phyloP scores from a whole-genome alignment of 768 basidiomycete genomes.

The Clavaria fumosa region DNA sequence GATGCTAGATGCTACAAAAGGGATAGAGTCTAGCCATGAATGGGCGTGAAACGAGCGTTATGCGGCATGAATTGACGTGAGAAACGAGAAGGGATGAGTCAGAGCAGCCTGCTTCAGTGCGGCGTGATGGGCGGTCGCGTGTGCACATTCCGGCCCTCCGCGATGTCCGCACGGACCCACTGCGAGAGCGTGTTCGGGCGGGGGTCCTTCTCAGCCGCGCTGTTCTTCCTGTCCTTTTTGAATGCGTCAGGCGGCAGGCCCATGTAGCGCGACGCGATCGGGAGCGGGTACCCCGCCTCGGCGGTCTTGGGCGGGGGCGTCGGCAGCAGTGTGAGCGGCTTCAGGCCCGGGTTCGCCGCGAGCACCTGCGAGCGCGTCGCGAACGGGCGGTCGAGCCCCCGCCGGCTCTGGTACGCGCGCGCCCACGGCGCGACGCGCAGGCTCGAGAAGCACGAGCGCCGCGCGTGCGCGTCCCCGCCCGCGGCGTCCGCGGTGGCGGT shows the following conservation, averaged over 20 bases:
- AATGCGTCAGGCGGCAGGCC: conserved; percentile 17
- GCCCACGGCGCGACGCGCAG: conserved; percentile 27
- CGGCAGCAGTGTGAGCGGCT: conserved; percentile 10
- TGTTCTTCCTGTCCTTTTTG: conserved; percentile 8
- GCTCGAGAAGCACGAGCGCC: conserved; percentile 18
- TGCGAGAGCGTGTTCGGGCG: conserved; percentile 29
- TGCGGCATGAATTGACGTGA: no score
- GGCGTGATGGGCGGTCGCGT: no score
- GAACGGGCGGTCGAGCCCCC: conserved; percentile 47
- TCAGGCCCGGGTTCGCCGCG: background rate
- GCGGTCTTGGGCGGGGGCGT: conserved; percentile 20
- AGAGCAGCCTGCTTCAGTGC: no score
- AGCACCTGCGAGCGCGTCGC: conserved; percentile 3
- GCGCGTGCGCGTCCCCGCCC: conserved; percentile 6
- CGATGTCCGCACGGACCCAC: conserved; percentile 35
- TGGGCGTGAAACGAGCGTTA: no score
- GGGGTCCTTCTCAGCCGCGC: conserved; percentile 31
- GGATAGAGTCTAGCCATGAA: no score
- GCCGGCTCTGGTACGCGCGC: conserved; percentile 24
- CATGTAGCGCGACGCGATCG: conserved; percentile 25
- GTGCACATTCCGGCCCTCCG: conserved; percentile 15
- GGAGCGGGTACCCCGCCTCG: conserved; percentile 7
- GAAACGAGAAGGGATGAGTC: no score
- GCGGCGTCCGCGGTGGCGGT: background rate
- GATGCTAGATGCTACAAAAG: no score